Evolutionary conservation across 2,329 filamentous ascomycete genomes (phyloP).

Genomic region (Colletotrichum sp.): DNA sequence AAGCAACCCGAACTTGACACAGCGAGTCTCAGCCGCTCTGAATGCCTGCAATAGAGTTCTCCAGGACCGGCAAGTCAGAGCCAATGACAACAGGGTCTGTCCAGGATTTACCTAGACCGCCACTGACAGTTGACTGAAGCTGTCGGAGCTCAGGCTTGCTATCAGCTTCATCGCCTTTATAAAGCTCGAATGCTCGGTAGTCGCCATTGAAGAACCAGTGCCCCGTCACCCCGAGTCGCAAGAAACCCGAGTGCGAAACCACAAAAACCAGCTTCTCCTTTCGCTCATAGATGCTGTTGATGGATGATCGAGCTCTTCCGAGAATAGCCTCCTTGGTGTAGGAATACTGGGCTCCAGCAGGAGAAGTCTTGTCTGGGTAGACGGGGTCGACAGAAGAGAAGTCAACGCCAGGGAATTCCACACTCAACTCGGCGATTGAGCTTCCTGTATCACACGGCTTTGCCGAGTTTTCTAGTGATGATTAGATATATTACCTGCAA

Average conservation of each 20-base stretch:
- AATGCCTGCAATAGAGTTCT: not conserved
- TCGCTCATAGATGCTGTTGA: slow-evolving; percentile 55
- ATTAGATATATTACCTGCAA: slow-evolving; percentile 58
- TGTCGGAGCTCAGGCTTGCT: slow-evolving; percentile 44
- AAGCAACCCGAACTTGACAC: not conserved
- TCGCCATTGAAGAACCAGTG: slow-evolving; percentile 66
- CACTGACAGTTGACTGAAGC: slow-evolving; percentile 42
- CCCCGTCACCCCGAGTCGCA: slow-evolving; percentile 62
- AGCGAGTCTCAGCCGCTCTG: not conserved
- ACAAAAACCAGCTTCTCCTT: slow-evolving; percentile 68
- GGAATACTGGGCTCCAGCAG: slow-evolving; percentile 51
- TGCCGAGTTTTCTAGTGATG: slow-evolving; percentile 51
- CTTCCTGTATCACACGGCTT: slow-evolving; percentile 69
- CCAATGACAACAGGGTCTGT: slow-evolving; percentile 42
- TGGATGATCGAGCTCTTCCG: slow-evolving; percentile 55
- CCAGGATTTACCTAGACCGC: slow-evolving; percentile 41
- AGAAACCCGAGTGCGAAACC: slow-evolving; percentile 69
- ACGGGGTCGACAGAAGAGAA: slow-evolving; percentile 62
- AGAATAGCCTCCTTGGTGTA: slow-evolving; percentile 59
- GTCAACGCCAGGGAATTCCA: slow-evolving; percentile 61
- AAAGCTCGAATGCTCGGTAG: slow-evolving; percentile 67
- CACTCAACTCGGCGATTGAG: slow-evolving; percentile 43
- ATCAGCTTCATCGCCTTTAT: slow-evolving; percentile 23
- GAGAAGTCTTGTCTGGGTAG: slow-evolving; percentile 67
- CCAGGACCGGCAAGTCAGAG: slow-evolving; percentile 35